Conservation (phyloP, 2,329 filamentous ascomycete species). For the Ceratocystis variospora region DNA sequence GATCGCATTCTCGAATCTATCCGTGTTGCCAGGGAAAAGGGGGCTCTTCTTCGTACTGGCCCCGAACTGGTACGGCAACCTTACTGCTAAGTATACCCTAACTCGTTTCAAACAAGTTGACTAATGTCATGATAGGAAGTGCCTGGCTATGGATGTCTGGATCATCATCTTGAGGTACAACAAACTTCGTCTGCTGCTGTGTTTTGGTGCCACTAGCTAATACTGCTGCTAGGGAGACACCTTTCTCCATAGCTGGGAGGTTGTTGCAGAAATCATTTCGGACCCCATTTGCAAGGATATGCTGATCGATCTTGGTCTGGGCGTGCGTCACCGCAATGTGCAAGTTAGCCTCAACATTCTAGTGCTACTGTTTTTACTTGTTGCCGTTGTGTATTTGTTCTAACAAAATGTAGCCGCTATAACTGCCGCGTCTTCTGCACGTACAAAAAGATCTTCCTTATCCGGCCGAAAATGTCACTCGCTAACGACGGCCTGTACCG, state of each 20-base stretch:
- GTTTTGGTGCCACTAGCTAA: neutral
- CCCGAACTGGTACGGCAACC: conserved; percentile 28
- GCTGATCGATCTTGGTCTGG: conserved; percentile 27
- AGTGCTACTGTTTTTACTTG: neutral
- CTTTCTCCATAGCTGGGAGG: conserved; percentile 26
- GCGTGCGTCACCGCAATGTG: conserved; percentile 20
- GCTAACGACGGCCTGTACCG: conserved; percentile 29
- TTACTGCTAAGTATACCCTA: neutral
- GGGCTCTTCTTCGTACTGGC: conserved; percentile 48
- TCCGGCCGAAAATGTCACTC: conserved; percentile 24
- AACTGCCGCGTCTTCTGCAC: conserved; percentile 29
- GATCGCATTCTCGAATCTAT: conserved; percentile 51
- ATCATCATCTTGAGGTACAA: conserved; percentile 25
- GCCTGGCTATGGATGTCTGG: conserved; percentile 26
- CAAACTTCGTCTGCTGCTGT: neutral
- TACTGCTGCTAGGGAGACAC: conserved; percentile 23
- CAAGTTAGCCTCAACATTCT: neutral
- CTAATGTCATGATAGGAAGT: conserved; percentile 24
- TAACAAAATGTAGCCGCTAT: conserved; percentile 24
- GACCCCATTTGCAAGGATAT: conserved; percentile 25
- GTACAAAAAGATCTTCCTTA: conserved; percentile 22
- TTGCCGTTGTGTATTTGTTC: neutral
- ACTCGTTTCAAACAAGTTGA: neutral
- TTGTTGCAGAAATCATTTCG: conserved; percentile 26
- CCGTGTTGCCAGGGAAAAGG: conserved; percentile 41